phyloP scores from a whole-genome alignment of 2,329 filamentous ascomycete genomes.

The Trichothecium roseum region DNA sequence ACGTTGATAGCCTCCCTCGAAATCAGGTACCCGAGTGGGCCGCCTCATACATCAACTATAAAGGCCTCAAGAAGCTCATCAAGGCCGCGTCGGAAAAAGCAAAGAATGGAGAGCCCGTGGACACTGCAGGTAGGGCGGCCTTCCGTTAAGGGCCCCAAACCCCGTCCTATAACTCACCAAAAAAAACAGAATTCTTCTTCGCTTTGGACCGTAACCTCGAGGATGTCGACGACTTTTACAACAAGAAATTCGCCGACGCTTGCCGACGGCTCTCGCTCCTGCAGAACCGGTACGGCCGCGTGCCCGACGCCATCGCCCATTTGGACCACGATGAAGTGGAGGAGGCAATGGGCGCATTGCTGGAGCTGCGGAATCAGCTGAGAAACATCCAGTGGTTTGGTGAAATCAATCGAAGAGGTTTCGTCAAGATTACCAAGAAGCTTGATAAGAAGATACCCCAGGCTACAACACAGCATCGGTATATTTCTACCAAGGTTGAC shows the following conservation, averaged over 20 bases:
- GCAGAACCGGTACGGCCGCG: constrained; percentile 75
- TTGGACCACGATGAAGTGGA: constrained; percentile 84
- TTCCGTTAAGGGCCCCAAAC: constrained; percentile 14
- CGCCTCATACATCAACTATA: constrained; percentile 78
- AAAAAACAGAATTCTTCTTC: constrained; percentile 79
- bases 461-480: constrained; percentile 69
- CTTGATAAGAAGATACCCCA: constrained; percentile 86
- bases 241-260: constrained; percentile 83
- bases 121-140: constrained; percentile 72
- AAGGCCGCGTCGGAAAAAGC: constrained; percentile 61
- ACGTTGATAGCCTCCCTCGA: constrained; percentile 50
- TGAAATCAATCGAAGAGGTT: constrained; percentile 89
- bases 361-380: constrained; percentile 79
- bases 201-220: constrained; percentile 94
- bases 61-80: constrained; percentile 88
- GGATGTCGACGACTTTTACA: constrained; percentile 93
- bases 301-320: constrained; percentile 55
- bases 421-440: constrained; percentile 98
- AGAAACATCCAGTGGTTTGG: constrained; percentile 96
- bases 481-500: constrained; percentile 85
- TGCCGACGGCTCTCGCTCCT: constrained; percentile 76
- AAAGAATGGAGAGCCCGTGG: constrained; percentile 63
- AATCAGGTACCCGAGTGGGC: constrained; percentile 87
- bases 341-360: constrained; percentile 79
- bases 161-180: constrained; percentile 19